Conservation (phyloP, 306 rosid genomes). For the Pyrus pyrifolia region DNA sequence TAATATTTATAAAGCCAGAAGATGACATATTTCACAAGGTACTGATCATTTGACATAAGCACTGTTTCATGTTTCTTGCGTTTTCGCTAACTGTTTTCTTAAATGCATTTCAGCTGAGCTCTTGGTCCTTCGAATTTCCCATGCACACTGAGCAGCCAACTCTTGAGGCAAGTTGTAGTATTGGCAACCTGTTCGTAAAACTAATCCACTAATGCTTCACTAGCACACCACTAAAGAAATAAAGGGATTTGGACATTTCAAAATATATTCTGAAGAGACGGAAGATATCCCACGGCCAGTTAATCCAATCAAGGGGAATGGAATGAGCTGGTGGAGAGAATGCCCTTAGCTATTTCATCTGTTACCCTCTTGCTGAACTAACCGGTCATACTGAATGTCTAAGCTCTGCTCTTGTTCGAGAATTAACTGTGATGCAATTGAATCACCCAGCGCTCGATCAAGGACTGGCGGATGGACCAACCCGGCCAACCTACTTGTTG, state of each 20-base stretch:
- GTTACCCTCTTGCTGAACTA: no score
- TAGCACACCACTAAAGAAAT: neutral
- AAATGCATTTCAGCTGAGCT: conserved; percentile 54
- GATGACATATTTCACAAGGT: conserved; percentile 86
- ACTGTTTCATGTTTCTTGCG: neutral
- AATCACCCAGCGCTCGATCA: no score
- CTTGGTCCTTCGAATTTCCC: conserved; percentile 66
- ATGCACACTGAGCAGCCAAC: conserved; percentile 42
- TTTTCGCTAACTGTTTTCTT: conserved; percentile 8
- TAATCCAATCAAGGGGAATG: no score
- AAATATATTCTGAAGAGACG: neutral
- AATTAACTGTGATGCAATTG: no score
- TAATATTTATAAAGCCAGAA: conserved; percentile 66
- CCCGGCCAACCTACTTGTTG: no score
- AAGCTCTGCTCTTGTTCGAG: no score
- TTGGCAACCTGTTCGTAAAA: neutral
- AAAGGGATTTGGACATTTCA: neutral
- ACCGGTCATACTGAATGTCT: no score
- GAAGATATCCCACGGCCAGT: no score
- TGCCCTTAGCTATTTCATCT: no score
- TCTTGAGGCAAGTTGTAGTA: conserved; percentile 49
- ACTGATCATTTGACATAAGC: neutral
- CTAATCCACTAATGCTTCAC: no score
- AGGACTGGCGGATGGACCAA: no score
- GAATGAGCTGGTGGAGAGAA: no score